Evolutionary conservation across 371 early-diverging fungal genomes (phyloP).

Genomic region (Ordospora pajunii): DNA sequence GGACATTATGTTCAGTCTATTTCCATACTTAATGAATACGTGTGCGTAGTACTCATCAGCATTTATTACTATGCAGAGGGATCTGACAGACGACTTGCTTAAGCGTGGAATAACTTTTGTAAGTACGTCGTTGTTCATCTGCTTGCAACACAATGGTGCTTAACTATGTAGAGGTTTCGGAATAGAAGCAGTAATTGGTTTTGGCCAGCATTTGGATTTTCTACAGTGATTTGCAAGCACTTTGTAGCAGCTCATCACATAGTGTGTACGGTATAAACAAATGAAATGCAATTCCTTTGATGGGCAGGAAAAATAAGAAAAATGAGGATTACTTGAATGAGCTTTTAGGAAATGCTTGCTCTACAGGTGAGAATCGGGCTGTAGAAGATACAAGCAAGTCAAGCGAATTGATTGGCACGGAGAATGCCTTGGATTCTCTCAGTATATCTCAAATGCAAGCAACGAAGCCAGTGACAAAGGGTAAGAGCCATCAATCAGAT

Average conservation of each 20-base stretch:
- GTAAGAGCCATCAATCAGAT: background rate
- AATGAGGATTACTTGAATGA: background rate
- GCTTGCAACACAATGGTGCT: background rate
- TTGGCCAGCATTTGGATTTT: background rate
- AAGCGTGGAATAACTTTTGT: background rate
- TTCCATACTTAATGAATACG: background rate
- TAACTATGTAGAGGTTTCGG: background rate
- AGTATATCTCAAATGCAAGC: background rate
- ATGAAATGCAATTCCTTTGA: background rate
- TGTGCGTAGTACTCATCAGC: background rate
- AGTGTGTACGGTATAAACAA: background rate
- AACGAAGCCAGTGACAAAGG: background rate
- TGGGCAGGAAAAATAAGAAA: constrained; percentile 4
- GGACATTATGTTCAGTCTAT: background rate
- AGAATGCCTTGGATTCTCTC: too few species aligned
- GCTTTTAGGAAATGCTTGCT: background rate
- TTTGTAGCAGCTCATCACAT: background rate
- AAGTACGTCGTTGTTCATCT: background rate
- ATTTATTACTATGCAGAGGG: background rate
- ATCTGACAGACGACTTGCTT: background rate
- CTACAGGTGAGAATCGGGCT: too few species aligned
- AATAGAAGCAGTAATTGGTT: background rate
- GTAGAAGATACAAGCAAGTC: too few species aligned
- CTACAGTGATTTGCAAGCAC: background rate
- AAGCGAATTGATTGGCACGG: too few species aligned